Evolutionary conservation across 2,329 filamentous ascomycete genomes (phyloP).

Genomic region (Fusarium tupiense): DNA sequence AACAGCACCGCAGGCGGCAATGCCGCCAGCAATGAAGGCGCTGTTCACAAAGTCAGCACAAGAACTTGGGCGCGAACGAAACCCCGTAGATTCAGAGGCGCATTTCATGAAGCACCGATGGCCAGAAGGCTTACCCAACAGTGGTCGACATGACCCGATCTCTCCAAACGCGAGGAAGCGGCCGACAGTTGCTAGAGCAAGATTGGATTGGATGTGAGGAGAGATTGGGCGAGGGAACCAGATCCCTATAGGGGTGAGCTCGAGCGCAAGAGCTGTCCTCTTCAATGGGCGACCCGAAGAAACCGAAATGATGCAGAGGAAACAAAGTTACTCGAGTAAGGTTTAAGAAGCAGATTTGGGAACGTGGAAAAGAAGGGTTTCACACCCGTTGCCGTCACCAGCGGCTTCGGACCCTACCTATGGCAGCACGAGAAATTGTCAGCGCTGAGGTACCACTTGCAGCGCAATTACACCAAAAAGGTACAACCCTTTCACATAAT

Average conservation of each 20-base stretch:
- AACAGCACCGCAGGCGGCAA: slow-evolving; percentile 96
- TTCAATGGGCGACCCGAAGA: slow-evolving; percentile 12
- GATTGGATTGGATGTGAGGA: neutral
- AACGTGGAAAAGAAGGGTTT: slow-evolving; percentile 35
- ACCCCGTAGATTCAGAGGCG: neutral
- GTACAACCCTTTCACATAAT: slow-evolving; percentile 3
- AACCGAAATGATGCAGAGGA: neutral
- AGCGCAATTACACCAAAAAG: slow-evolving; percentile 19
- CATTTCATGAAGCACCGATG: neutral
- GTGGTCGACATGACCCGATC: slow-evolving; percentile 43
- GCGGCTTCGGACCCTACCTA: slow-evolving; percentile 46
- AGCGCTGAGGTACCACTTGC: slow-evolving; percentile 33
- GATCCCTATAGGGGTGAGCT: slow-evolving; percentile 32
- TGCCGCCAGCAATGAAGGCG: slow-evolving; percentile 93
- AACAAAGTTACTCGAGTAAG: slow-evolving; percentile 6
- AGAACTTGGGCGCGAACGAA: slow-evolving; percentile 1
- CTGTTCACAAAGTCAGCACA: slow-evolving; percentile 52
- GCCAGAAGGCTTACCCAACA: slow-evolving; percentile 48
- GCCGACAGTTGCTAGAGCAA: slow-evolving; percentile 4
- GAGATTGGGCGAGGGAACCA: neutral
- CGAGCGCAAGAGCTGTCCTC: slow-evolving; percentile 30
- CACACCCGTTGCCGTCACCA: slow-evolving; percentile 30
- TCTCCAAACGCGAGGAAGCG: slow-evolving; percentile 33
- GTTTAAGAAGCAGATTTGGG: slow-evolving; percentile 15
- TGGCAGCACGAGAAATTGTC: slow-evolving; percentile 42